These are phyloP conservation scores for Aspergillus latus DNA, from an alignment of 2,329 filamentous ascomycete species.

Conservation along the genomic window DNA sequence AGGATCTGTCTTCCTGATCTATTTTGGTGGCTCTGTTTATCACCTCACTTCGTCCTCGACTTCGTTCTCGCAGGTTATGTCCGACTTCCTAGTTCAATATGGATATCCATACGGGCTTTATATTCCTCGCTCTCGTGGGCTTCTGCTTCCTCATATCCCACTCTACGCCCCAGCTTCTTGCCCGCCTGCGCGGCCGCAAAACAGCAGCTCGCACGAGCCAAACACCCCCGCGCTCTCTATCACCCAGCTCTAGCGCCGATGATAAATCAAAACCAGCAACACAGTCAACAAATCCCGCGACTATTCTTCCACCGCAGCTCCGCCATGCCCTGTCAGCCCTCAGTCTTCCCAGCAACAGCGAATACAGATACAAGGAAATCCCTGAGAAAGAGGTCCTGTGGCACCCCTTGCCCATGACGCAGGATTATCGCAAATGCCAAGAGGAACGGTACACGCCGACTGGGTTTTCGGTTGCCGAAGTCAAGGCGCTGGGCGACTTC, in stretches of 20 bases:
- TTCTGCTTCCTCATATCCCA: conserved; percentile 5
- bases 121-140: conserved; percentile 19
- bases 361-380: conserved; percentile 21
- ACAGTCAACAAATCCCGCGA: conserved; percentile 42
- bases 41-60: neutral
- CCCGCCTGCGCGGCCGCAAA: conserved; percentile 43
- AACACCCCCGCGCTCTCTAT: conserved; percentile 56
- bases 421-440: conserved; percentile 39
- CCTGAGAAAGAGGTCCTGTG: conserved; percentile 34
- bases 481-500: conserved; percentile 71
- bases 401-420: conserved; percentile 43
- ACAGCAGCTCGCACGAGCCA: conserved; percentile 43
- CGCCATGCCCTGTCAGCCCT: conserved; percentile 44
- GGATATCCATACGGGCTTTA: conserved; percentile 14
- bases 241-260: conserved; percentile 31
- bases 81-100: neutral
- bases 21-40: neutral
- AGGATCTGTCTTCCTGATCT: too few relatives aligned
- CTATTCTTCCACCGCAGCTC: conserved; percentile 55
- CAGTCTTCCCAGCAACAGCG: conserved; percentile 21
- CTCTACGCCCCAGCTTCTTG: conserved; percentile 34
- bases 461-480: conserved; percentile 68
- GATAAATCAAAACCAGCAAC: conserved; percentile 40
- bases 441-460: conserved; percentile 59
- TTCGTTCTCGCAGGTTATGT: neutral